Evolutionary conservation across 208 protist species (phyloP), one percentile per base, ranked within the genome.

Genomic region (Trypanosoma lewisi): DNA sequence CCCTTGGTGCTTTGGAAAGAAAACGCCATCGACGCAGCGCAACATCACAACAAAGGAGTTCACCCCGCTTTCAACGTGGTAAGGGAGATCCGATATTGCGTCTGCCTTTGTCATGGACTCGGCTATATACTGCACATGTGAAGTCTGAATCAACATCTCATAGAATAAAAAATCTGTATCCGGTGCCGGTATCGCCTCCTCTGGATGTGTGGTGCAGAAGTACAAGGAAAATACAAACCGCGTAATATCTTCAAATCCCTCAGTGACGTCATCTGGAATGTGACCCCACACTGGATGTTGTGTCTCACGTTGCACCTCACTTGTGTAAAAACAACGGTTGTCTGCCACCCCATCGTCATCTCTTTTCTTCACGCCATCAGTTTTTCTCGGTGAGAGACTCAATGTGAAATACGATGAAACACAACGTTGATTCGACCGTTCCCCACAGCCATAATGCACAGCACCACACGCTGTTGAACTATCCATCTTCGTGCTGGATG

Each of bases 1-100:
- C 0, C 70, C 67, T 48, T 75, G 61, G 28, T 69, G 62, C 34
- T 65, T 28, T 23, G 78, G 82, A 16, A 76, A 67, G 58, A 88
- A 88, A 31, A 88, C 37, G 42, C 82, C 82, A 51, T 85, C 82
- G 16, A 8, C 28, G 63, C 73, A 88, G 23, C 63, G 65, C 8
- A 88, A 42, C 25, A 78, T 54, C 17, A 88, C 33, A 21, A 71
- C 70, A 59, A 73, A 70, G 1, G 64, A 64, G 37, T 63, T 49
- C 14, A 33, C 16, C 5, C 73, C 54, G 25, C 48, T 63, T n/a
- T 74, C 67, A 0, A 74, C 58, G 51, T 70, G 58, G 48, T 48
- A 61, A 0, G 71, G 75, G 11, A 75, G 37, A 51, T 57, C 55
- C 11, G 73, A 52, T 8, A 69, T 52, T 17, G 71, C 39, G 37